Base-by-base conservation (phyloP, 139 green algal genomes). In the Helicosporidium sp. region DNA sequence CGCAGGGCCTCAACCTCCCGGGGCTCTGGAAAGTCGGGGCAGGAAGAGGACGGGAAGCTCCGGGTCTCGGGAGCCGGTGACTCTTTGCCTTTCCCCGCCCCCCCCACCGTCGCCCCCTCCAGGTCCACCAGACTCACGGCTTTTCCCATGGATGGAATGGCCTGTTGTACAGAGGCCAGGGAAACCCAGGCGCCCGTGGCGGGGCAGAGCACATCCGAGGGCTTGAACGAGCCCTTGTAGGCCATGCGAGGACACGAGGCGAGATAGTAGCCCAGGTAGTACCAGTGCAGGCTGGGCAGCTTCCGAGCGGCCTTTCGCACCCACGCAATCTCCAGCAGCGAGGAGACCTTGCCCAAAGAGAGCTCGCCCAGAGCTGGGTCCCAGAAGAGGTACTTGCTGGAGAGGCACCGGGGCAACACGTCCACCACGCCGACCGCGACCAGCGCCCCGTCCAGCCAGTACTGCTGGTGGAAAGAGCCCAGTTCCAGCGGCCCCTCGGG, bases 251-350 rank as follows among this genome's bases (percentile, higher is more conserved):
- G 68, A 73, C 87, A 96, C 40, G 48, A 78, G 65, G 91, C 79
- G 35, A 96, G 86, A 78, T 94, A 96, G 63, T 76, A 95, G 27
- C 85, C 87, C 43, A 94, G 74, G 62, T 94, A 93, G 68, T 93
- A 93, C 54, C 81, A 91, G 10, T 60, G 54, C 37, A 95, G 69
- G 13, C 55, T 26, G 7, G 68, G 60, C 41, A 43, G 63, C 29
- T 18, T 15, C 8, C 26, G 40, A 22, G 48, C 24, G 13, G 54
- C 59, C 10, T 46, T n/a, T 16, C 43, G 53, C 41, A 93, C 74
- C 76, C 76, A 95, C 31, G 70, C 62, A 8, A 94, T 82, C 67
- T 94, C 83, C 44, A 73, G 46, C 46, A 93, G 60, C 12, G 82
- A 70, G 19, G 41, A 50, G 16, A 80, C 60, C 26, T 72, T 78